Base-by-base conservation (phyloP, 2,329 filamentous ascomycete genomes). In the Ceratocystis papillata region DNA sequence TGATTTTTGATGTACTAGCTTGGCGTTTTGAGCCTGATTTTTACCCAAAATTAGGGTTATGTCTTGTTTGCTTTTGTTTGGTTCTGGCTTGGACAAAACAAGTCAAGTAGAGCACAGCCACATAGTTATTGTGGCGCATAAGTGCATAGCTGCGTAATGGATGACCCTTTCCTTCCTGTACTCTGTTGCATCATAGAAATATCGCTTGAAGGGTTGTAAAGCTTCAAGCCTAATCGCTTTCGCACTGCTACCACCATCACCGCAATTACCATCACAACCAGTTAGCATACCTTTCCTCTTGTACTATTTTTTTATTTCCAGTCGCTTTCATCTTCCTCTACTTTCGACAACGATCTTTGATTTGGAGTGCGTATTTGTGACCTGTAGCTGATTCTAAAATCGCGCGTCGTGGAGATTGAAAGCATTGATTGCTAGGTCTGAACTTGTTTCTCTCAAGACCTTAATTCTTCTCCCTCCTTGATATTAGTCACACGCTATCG, bases 151-250 rank as follows among this genome's bases (percentile, higher is more conserved):
- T 57, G 53, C 53, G 53, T 57, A 57, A 57, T 33, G 25, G 53
- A 22, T n/a, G 22, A 57, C 53, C 22, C 20, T 50, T 50, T 53
- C 5, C 22, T 28, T 53, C 5, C 22, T 41, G 5, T 53, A 12
- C 3, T 53, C 3, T 53, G 22, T 53, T 53, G 22, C 22, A 53
- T 53, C 48, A 53, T 53, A 28, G 48, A 59, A 59, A 59, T 59
- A 59, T 37, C 28, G 17, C 28, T 15, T 17, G 4, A 28, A 53
- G 48, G 22, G 22, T 15, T 20, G 3, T 12, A 53, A 53, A 53
- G 48, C 48, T 53, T 53, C 28, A 59, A 33, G 28, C 55, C 55
- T 59, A 59, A 53, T 53, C 48, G 22, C 20, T 15, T 53, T 20
- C 25, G 10, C 15, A 10, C 48, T 53, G 6, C 22, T 28, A 53